Percentiles rank a stretch among this genome's conserved stretches.
These are phyloP conservation scores for Coniochaeta hoffmannii DNA, from an alignment of 2,329 filamentous ascomycete species.

Conservation along the genomic window DNA sequence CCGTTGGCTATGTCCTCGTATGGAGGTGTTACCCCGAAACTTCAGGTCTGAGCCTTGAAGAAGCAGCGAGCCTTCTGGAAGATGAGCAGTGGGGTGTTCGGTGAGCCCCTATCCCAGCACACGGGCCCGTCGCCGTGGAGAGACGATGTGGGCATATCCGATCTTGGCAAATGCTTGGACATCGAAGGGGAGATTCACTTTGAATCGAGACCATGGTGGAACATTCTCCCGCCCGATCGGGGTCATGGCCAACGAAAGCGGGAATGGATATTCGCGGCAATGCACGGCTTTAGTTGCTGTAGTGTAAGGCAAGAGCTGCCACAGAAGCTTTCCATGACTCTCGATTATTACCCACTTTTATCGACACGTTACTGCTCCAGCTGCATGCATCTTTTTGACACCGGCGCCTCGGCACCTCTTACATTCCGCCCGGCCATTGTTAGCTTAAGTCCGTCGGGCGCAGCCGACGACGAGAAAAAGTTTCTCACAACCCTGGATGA, in stretches of 20 bases:
- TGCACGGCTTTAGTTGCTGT: neutral
- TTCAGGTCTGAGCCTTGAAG: slow-evolving; percentile 72
- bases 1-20: slow-evolving; percentile 57
- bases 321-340: neutral
- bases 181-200: neutral
- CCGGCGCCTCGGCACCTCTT: neutral
- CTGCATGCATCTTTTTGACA: neutral
- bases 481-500: neutral
- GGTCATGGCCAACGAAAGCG: neutral
- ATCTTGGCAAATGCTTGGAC: neutral
- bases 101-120: neutral
- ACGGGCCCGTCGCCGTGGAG: neutral
- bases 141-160: neutral
- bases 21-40: slow-evolving; percentile 83
- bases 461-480: neutral
- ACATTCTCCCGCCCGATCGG: neutral
- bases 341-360: neutral
- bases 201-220: neutral
- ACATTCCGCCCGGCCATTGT: neutral
- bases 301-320: neutral
- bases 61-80: slow-evolving; percentile 64
- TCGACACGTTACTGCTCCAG: too few relatives aligned
- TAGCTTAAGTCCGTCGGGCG: neutral
- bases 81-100: slow-evolving; percentile 62
- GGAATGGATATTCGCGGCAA: neutral